These are phyloP conservation scores for Diplodia mutila DNA, from an alignment of 2,329 filamentous ascomycete genomes.

Conservation along the genomic window DNA sequence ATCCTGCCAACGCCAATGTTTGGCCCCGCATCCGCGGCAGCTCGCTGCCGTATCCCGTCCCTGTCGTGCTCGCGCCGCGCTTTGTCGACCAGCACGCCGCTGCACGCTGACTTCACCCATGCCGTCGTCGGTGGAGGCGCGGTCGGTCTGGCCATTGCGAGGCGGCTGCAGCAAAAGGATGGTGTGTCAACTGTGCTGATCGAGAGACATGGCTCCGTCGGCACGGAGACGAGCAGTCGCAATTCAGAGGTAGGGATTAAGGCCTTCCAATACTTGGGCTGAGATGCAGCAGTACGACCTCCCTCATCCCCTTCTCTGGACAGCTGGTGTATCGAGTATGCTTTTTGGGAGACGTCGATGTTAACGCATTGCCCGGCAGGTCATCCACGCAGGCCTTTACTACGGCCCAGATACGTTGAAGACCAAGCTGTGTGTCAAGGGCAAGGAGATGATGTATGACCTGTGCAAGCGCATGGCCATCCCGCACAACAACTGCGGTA, in stretches of 20 bases:
- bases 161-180: constrained; percentile 66
- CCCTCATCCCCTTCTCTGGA: background rate
- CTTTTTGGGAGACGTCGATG: background rate
- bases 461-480: constrained; percentile 72
- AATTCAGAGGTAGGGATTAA: constrained; percentile 72
- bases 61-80: constrained; percentile 1
- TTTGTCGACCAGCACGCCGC: constrained; percentile 11
- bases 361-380: constrained; percentile 49
- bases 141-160: constrained; percentile 79
- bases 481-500: constrained; percentile 75
- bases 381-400: constrained; percentile 95
- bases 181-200: constrained; percentile 73
- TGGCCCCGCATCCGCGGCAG: constrained; percentile 9
- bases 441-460: constrained; percentile 75
- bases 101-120: constrained; percentile 63
- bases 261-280: constrained; percentile 9
- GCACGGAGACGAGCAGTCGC: constrained; percentile 84
- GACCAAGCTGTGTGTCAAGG: constrained; percentile 77
- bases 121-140: constrained; percentile 71
- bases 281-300: constrained; percentile 3
- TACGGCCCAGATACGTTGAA: constrained; percentile 79
- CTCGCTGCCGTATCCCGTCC: background rate
- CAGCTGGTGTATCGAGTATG: background rate
- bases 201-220: constrained; percentile 74
- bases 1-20: background rate